phyloP scores from a whole-genome alignment of 768 basidiomycete species.

The Cubamyces sp. region DNA sequence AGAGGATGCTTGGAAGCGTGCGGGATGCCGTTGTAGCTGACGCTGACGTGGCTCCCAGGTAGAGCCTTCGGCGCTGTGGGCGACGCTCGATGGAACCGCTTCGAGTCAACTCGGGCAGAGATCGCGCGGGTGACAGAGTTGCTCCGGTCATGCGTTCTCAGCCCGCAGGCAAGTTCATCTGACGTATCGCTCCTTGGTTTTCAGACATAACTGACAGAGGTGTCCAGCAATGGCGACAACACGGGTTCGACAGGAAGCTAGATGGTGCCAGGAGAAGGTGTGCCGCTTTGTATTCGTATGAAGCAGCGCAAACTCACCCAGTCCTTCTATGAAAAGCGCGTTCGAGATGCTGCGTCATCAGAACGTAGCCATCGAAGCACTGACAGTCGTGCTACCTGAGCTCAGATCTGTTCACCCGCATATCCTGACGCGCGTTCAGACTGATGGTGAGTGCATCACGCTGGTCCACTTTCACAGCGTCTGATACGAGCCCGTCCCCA shows the following conservation, averaged over 20 bases:
- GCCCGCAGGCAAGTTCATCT: conserved; percentile 43
- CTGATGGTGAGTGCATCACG: conserved; percentile 59
- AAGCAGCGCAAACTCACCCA: not conserved
- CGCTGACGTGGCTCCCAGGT: conserved; percentile 34
- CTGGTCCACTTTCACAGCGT: not conserved
- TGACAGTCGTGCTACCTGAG: conserved; percentile 52
- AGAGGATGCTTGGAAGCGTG: not conserved
- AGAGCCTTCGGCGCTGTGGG: conserved; percentile 46
- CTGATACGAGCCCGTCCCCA: conserved; percentile 32
- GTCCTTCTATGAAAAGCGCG: conserved; percentile 51
- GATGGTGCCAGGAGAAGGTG: conserved; percentile 54
- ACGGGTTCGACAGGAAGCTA: conserved; percentile 44
- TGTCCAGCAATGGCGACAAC: conserved; percentile 44
- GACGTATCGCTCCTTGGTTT: too few species aligned
- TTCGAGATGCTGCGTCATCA: conserved; percentile 74
- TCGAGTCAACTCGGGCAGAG: conserved; percentile 37
- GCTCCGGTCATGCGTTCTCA: conserved; percentile 41
- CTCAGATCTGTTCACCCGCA: conserved; percentile 53
- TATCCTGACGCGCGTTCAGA: conserved; percentile 63
- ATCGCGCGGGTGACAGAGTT: conserved; percentile 39
- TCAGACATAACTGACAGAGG: too few species aligned
- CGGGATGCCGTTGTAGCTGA: not conserved
- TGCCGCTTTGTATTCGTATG: not conserved
- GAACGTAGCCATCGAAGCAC: conserved; percentile 45
- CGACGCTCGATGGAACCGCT: conserved; percentile 48